Conservation (phyloP, 2,329 filamentous ascomycete genomes). For the Penicillium sp. region DNA sequence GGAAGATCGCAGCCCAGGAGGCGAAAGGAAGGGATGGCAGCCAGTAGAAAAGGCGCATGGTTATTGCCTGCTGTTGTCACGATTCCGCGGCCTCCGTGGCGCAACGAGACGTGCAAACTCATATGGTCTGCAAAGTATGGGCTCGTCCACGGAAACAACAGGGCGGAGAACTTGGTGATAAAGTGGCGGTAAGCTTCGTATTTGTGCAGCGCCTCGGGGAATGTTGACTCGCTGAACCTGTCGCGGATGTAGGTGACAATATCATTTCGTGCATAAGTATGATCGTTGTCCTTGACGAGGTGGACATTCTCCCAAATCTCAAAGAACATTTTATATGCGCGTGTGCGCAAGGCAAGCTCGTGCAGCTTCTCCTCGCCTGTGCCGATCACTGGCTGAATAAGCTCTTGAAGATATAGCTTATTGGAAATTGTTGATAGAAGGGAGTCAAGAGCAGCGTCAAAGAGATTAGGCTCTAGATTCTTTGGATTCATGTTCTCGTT, state of each 20-base stretch:
- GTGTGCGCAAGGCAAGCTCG: background rate
- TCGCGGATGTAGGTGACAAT: background rate
- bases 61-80: background rate
- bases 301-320: background rate
- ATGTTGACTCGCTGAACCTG: background rate
- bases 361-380: background rate
- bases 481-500: background rate
- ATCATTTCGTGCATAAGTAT: background rate
- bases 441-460: background rate
- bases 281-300: background rate
- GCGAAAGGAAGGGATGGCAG: background rate
- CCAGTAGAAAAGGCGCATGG: background rate
- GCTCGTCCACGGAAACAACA: background rate
- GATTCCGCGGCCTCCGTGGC: background rate
- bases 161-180: background rate
- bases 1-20: background rate
- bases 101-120: background rate
- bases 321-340: background rate
- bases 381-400: background rate
- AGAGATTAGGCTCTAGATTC: background rate
- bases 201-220: background rate
- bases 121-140: slow-evolving; percentile 1
- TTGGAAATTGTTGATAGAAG: background rate
- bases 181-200: background rate
- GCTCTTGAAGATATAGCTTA: background rate